These are phyloP conservation scores for Croton setiger DNA, from an alignment of 441 rosid species.

Conservation along the genomic window DNA sequence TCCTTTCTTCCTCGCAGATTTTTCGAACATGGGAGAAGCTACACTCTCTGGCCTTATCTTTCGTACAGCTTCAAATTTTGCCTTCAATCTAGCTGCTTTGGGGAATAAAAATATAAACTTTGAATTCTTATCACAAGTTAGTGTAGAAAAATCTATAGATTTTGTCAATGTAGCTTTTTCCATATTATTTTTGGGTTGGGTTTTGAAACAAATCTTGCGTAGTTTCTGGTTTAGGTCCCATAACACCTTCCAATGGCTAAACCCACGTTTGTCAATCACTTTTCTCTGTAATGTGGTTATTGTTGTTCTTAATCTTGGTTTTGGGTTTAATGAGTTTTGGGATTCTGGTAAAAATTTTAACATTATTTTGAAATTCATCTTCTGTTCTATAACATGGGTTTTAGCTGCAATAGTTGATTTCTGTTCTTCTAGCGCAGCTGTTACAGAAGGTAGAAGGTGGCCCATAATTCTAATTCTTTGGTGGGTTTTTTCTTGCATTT, in stretches of 20 bases:
- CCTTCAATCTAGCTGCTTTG: not conserved
- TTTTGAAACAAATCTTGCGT: conserved; percentile 24
- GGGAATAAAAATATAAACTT: conserved; percentile 6
- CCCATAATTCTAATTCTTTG: conserved; percentile 47
- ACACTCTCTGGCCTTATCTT: not conserved
- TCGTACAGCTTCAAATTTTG: not conserved
- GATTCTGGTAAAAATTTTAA: conserved; percentile 7
- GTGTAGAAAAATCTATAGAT: conserved; percentile 23
- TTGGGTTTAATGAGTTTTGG: conserved; percentile 34
- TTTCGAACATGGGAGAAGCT: not conserved
- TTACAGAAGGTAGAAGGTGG: conserved; percentile 32
- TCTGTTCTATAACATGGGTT: conserved; percentile 40
- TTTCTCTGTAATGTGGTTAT: conserved; percentile 31
- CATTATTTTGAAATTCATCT: conserved; percentile 13
- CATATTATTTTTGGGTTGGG: conserved; percentile 32
- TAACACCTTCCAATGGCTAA: conserved; percentile 57
- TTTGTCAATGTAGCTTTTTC: conserved; percentile 34
- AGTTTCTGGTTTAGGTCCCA: conserved; percentile 33
- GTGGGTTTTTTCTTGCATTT: conserved; percentile 45
- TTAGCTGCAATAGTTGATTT: conserved; percentile 33
- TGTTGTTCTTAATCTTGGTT: conserved; percentile 30
- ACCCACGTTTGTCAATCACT: conserved; percentile 38
- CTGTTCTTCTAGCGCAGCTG: conserved; percentile 23
- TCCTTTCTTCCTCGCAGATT: conserved; percentile 5
- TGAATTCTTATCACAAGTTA: conserved; percentile 8